Percentiles rank a stretch among this genome's conserved stretches.
phyloP scores from a whole-genome alignment of 2,329 filamentous ascomycete genomes.

The Reticulascus tulasneorum region DNA sequence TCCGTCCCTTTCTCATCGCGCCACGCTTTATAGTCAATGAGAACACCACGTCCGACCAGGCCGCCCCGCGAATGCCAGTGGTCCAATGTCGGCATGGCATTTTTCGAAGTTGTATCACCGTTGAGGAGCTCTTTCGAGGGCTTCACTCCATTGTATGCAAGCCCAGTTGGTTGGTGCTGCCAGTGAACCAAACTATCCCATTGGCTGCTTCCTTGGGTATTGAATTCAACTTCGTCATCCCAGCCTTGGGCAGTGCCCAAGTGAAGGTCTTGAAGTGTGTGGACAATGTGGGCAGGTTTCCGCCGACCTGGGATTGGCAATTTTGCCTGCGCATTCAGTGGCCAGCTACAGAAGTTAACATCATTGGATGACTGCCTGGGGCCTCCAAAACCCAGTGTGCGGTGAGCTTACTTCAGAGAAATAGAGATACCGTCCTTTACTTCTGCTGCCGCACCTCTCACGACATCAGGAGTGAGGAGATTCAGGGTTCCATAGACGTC shows the following conservation, averaged over 20 bases:
- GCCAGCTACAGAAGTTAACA: conserved; percentile 28
- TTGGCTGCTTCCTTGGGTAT: conserved; percentile 52
- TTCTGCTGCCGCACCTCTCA: conserved; percentile 36
- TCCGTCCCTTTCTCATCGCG: conserved; percentile 44
- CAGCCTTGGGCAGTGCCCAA: conserved; percentile 25
- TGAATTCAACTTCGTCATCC: conserved; percentile 50
- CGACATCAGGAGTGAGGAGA: conserved; percentile 42
- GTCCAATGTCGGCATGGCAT: conserved; percentile 34
- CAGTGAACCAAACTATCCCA: conserved; percentile 53
- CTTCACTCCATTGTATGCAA: conserved; percentile 47
- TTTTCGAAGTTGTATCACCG: conserved; percentile 18
- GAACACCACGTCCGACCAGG: conserved; percentile 50
- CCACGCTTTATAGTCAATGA: conserved; percentile 51
- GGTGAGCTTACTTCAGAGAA: conserved; percentile 43
- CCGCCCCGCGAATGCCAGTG: conserved; percentile 51
- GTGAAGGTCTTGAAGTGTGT: conserved; percentile 27
- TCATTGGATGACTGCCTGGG: neutral
- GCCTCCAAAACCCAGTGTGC: neutral
- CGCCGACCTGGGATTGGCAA: conserved; percentile 30
- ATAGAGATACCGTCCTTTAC: conserved; percentile 45
- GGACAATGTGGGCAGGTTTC: conserved; percentile 29
- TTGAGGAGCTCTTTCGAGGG: conserved; percentile 29
- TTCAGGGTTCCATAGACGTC: conserved; percentile 51
- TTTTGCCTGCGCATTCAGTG: conserved; percentile 34
- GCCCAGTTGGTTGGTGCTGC: conserved; percentile 35